A percentile compares a stretch with the other conserved stretches of the same genome.
phyloP scores from a whole-genome alignment of 768 basidiomycete species.

The Gloeopeniophorella convolvens region DNA sequence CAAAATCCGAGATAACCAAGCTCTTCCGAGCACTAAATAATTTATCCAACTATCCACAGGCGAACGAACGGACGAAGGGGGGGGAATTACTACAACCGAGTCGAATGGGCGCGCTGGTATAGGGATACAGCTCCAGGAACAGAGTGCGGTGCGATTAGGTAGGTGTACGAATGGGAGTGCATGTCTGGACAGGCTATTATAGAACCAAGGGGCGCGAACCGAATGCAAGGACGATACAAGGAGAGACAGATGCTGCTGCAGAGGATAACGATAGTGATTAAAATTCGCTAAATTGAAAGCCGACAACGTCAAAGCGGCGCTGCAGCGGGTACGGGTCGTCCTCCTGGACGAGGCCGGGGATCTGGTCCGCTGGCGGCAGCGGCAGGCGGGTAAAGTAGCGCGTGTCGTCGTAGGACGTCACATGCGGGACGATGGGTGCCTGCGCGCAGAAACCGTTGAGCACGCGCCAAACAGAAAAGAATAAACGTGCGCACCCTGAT shows the following conservation, averaged over 20 bases:
- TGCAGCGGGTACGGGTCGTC: conserved; percentile 31
- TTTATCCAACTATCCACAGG: neutral
- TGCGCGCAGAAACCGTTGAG: conserved; percentile 24
- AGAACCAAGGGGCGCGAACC: neutral
- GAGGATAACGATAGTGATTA: conserved; percentile 30
- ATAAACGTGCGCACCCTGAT: conserved; percentile 55
- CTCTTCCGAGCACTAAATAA: too few species aligned
- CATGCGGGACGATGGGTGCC: conserved; percentile 85
- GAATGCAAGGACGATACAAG: neutral
- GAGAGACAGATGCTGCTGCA: conserved; percentile 1
- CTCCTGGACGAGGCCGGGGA: conserved; percentile 63
- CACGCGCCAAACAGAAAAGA: conserved; percentile 8
- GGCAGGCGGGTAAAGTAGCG: conserved; percentile 81
- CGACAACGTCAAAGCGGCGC: conserved; percentile 58
- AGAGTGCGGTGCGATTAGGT: conserved; percentile 10
- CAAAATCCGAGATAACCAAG: too few species aligned
- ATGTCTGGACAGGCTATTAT: neutral
- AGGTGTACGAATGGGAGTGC: conserved; percentile 2
- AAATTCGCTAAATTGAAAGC: conserved; percentile 73
- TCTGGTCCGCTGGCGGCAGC: conserved; percentile 68
- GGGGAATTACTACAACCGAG: conserved; percentile 15
- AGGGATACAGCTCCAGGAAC: conserved; percentile 16
- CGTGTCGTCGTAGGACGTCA: conserved; percentile 74
- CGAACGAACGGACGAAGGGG: neutral
- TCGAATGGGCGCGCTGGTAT: conserved; percentile 8